Conservation (phyloP, 805 yeast species). For the Saccharomyces eubayanus region DNA sequence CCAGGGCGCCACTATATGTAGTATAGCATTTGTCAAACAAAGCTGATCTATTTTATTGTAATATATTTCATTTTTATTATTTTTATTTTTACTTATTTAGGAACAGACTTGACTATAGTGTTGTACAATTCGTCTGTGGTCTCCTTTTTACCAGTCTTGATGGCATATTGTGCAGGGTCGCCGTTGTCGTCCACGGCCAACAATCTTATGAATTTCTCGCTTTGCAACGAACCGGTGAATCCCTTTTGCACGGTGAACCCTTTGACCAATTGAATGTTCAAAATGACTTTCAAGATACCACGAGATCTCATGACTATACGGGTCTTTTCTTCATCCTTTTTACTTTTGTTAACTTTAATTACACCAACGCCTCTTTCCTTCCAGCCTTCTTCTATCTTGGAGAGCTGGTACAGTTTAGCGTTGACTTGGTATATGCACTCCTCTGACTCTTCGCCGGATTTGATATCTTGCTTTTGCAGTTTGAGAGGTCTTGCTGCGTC, state of each 20-base stretch:
- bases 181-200: conserved; percentile 57
- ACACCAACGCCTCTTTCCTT: conserved; percentile 90
- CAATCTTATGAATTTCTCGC: conserved; percentile 76
- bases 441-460: conserved; percentile 91
- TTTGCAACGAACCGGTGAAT: conserved; percentile 72
- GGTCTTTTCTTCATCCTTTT: conserved; percentile 33
- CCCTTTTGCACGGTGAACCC: conserved; percentile 66
- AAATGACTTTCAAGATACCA: conserved; percentile 71
- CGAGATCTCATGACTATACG: conserved; percentile 88
- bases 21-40: conserved; percentile 61
- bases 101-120: conserved; percentile 9
- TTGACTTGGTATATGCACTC: conserved; percentile 55
- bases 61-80: conserved; percentile 5
- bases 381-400: conserved; percentile 73
- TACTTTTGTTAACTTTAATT: conserved; percentile 60
- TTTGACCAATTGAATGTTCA: conserved; percentile 61
- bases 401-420: conserved; percentile 72
- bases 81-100: conserved; percentile 8
- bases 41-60: not conserved
- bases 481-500: conserved; percentile 36
- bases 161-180: conserved; percentile 73
- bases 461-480: conserved; percentile 47
- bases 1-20: conserved; percentile 80
- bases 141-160: conserved; percentile 59
- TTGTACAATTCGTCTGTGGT: conserved; percentile 52